Conservation (phyloP, 2,329 filamentous ascomycete species). For the Neocucurbitaria cava region DNA sequence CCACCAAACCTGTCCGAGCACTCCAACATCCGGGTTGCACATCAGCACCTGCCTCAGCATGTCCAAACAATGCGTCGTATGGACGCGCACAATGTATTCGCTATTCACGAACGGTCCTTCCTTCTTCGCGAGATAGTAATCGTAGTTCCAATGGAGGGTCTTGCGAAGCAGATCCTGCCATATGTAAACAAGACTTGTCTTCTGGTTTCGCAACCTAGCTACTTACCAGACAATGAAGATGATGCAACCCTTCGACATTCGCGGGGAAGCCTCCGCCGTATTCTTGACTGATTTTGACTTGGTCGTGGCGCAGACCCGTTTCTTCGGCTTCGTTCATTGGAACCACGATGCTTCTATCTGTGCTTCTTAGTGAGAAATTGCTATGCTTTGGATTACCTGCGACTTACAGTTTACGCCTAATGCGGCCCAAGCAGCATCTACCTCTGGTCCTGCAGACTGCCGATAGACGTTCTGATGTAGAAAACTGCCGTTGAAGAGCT, state of each 20-base stretch:
- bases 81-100: slow-evolving; percentile 61
- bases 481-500: slow-evolving; percentile 64
- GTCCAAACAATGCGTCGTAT: slow-evolving; percentile 68
- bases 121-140: slow-evolving; percentile 61
- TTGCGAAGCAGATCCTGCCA: slow-evolving; percentile 65
- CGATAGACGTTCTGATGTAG: slow-evolving; percentile 63
- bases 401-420: slow-evolving; percentile 61
- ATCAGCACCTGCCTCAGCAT: slow-evolving; percentile 68
- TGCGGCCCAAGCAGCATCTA: slow-evolving; percentile 64
- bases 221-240: slow-evolving; percentile 64
- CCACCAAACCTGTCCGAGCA: slow-evolving; percentile 69
- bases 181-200: slow-evolving; percentile 16
- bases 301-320: slow-evolving; percentile 61
- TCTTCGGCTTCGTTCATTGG: slow-evolving; percentile 56
- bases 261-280: slow-evolving; percentile 67
- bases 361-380: not conserved
- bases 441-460: slow-evolving; percentile 57
- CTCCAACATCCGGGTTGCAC: slow-evolving; percentile 67
- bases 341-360: slow-evolving; percentile 55
- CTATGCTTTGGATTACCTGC: not conserved
- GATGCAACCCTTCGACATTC: slow-evolving; percentile 65
- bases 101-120: slow-evolving; percentile 64
- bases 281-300: slow-evolving; percentile 62
- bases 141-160: slow-evolving; percentile 65
- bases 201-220: not conserved